Percentiles rank a stretch among this genome's conserved stretches.
phyloP scores from a whole-genome alignment of 2,329 filamentous ascomycete genomes.

The Diplodia mutila region DNA sequence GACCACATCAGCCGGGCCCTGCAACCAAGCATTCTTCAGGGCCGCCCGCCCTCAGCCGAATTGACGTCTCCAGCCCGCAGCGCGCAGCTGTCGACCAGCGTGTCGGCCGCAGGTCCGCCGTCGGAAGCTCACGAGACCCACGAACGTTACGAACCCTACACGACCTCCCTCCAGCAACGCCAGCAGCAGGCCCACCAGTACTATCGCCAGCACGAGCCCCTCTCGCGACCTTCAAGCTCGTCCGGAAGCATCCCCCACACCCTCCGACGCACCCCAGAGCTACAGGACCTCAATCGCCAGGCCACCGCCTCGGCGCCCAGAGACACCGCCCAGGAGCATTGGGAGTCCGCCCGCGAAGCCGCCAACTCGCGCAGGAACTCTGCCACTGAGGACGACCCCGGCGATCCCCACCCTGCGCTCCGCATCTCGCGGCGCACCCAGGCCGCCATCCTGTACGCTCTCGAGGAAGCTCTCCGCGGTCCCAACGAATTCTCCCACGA shows the following conservation, averaged over 20 bases:
- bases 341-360: constrained; percentile 31
- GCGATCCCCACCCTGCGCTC: constrained; percentile 57
- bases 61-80: constrained; percentile 24
- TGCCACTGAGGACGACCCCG: constrained; percentile 37
- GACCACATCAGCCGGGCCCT: constrained; percentile 6
- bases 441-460: constrained; percentile 86
- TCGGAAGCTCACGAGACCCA: constrained; percentile 44
- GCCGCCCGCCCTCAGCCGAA: constrained; percentile 13
- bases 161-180: constrained; percentile 47
- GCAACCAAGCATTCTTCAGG: not conserved
- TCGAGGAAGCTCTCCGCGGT: constrained; percentile 86
- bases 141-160: constrained; percentile 41
- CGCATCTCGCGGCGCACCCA: constrained; percentile 83
- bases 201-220: constrained; percentile 40
- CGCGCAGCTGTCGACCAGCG: constrained; percentile 31
- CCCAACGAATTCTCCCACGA: constrained; percentile 84
- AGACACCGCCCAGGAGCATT: constrained; percentile 41
- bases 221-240: constrained; percentile 56
- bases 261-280: constrained; percentile 58
- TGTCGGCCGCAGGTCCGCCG: constrained; percentile 33
- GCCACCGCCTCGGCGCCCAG: constrained; percentile 49
- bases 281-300: constrained; percentile 48
- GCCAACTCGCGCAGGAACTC: constrained; percentile 39
- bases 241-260: constrained; percentile 54
- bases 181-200: constrained; percentile 45